A percentile compares a stretch with the other conserved stretches of the same genome.
phyloP scores from a whole-genome alignment of 306 rosid genomes.

The Rosa chinensis region DNA sequence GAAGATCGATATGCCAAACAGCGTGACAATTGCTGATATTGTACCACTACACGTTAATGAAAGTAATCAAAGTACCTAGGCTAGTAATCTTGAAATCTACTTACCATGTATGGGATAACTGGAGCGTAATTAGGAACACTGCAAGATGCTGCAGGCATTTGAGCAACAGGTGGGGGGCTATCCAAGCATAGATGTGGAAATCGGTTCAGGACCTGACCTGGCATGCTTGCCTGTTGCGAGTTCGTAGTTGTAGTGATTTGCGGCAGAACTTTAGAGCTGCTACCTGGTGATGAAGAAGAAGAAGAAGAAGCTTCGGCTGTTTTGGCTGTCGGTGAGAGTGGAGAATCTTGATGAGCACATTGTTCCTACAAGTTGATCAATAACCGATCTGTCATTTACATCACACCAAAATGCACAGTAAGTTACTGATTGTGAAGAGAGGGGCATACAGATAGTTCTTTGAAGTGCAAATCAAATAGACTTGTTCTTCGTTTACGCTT shows the following conservation, averaged over 20 bases:
- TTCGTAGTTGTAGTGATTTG: background rate
- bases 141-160: background rate
- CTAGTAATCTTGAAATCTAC: background rate
- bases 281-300: slow-evolving; percentile 8
- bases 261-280: slow-evolving; percentile 7
- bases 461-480: slow-evolving; percentile 49
- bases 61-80: background rate
- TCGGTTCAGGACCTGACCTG: slow-evolving; percentile 27
- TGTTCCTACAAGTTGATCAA: slow-evolving; percentile 11
- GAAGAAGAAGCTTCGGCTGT: background rate
- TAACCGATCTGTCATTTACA: background rate
- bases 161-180: slow-evolving; percentile 20
- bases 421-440: background rate
- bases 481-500: slow-evolving; percentile 53
- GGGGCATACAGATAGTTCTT: background rate
- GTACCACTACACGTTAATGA: background rate
- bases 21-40: background rate
- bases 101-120: slow-evolving; percentile 26
- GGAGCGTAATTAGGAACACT: slow-evolving; percentile 17
- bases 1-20: background rate
- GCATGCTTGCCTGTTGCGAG: background rate
- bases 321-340: background rate
- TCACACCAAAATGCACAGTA: background rate
- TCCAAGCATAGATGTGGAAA: slow-evolving; percentile 46
- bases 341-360: slow-evolving; percentile 14